A percentile compares a stretch with the other conserved stretches of the same genome.
phyloP scores from a whole-genome alignment of 345 rosid genomes.

The Euclidium syriacum region DNA sequence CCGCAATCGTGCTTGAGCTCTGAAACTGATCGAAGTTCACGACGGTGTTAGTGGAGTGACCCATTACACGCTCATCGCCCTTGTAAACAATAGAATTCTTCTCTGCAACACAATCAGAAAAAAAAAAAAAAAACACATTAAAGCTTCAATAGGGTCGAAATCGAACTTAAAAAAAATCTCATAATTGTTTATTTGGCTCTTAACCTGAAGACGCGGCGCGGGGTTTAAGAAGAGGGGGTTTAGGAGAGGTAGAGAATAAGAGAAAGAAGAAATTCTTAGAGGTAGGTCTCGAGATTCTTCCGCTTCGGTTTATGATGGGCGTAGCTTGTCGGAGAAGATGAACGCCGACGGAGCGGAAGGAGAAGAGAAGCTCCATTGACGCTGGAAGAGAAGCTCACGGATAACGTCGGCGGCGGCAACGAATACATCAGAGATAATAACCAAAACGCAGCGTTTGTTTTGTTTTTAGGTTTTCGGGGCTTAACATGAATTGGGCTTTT shows the following conservation, averaged over 20 bases:
- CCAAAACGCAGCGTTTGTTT: neutral
- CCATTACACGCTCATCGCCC: slow-evolving; percentile 54
- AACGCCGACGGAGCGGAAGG: slow-evolving; percentile 21
- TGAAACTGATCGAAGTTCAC: slow-evolving; percentile 25
- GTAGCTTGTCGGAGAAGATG: slow-evolving; percentile 17
- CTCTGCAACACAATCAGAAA: slow-evolving; percentile 32
- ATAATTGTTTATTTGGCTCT: neutral
- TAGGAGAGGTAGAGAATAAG: slow-evolving; percentile 29
- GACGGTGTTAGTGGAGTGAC: slow-evolving; percentile 15
- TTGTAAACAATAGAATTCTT: slow-evolving; percentile 32
- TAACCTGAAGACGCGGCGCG: slow-evolving; percentile 42
- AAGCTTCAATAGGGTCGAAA: neutral
- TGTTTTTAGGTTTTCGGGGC: neutral
- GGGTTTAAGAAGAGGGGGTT: slow-evolving; percentile 39
- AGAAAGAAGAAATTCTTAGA: slow-evolving; percentile 21
- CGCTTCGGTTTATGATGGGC: neutral
- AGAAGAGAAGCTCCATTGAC: slow-evolving; percentile 19
- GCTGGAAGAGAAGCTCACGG: neutral
- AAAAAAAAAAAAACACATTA: neutral
- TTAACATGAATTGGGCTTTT: neutral
- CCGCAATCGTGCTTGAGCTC: slow-evolving; percentile 55
- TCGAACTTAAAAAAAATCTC: neutral
- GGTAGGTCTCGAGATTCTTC: slow-evolving; percentile 17
- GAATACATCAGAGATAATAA: neutral
- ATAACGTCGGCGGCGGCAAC: slow-evolving; percentile 13